These are phyloP conservation scores for Teunomyces aglyptinius DNA, from an alignment of 805 yeast species.

Conservation along the genomic window DNA sequence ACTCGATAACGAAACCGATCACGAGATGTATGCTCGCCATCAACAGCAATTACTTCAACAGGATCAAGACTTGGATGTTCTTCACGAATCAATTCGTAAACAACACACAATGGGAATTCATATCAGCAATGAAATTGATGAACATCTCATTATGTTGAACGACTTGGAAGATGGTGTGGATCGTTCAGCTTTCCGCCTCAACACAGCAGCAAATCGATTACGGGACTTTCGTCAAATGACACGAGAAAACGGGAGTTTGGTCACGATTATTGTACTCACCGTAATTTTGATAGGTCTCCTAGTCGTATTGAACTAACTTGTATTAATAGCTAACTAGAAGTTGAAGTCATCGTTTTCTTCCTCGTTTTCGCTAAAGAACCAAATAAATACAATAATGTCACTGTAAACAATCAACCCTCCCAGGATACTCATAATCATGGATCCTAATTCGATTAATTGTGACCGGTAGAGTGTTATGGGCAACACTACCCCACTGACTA, in stretches of 20 bases:
- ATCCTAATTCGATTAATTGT: conserved; percentile 34
- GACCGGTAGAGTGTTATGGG: conserved; percentile 42
- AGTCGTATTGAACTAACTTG: conserved; percentile 36
- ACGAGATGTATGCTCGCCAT: conserved; percentile 41
- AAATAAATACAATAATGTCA: conserved; percentile 42
- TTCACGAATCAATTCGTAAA: conserved; percentile 32
- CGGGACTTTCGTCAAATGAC: conserved; percentile 31
- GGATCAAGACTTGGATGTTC: conserved; percentile 32
- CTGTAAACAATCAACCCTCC: conserved; percentile 47
- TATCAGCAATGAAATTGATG: conserved; percentile 40
- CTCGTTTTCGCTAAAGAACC: conserved; percentile 46
- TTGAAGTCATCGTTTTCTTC: conserved; percentile 47
- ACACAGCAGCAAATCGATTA: conserved; percentile 30
- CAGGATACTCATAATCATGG: conserved; percentile 41
- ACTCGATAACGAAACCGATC: conserved; percentile 30
- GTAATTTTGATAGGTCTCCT: conserved; percentile 38
- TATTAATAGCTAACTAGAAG: conserved; percentile 20
- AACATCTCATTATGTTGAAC: conserved; percentile 38
- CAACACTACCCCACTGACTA: conserved; percentile 45
- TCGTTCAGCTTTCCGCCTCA: conserved; percentile 27
- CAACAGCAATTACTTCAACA: conserved; percentile 40
- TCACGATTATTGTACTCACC: conserved; percentile 41
- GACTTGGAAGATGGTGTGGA: conserved; percentile 45
- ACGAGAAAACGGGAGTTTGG: conserved; percentile 43
- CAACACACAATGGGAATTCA: conserved; percentile 41